Evolutionary conservation across 192 early-diverging fungal genomes (phyloP).

Genomic region (Radiomyces spectabilis): DNA sequence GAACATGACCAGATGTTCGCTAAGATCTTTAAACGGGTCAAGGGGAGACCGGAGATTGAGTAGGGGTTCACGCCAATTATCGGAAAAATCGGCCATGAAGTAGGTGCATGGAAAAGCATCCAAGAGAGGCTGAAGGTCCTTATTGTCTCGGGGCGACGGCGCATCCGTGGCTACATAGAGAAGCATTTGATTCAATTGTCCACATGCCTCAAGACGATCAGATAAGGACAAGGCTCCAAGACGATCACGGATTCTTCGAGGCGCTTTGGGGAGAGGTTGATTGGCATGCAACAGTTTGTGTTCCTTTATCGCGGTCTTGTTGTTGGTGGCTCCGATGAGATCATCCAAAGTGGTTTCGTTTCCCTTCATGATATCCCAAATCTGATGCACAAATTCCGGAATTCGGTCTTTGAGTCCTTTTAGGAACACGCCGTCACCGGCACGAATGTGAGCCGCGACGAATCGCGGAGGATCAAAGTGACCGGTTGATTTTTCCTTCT

Average conservation of each 20-base stretch:
- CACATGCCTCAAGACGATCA: background rate
- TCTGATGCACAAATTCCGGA: constrained; percentile 9
- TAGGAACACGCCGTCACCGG: constrained; percentile 16
- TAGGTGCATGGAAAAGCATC: constrained; percentile 43
- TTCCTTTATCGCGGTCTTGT: background rate
- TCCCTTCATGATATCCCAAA: constrained; percentile 16
- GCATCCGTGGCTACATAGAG: constrained; percentile 43
- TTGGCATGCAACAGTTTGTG: background rate
- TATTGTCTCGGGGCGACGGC: constrained; percentile 20
- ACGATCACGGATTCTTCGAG: background rate
- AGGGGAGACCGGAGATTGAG: background rate
- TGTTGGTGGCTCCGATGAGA: constrained; percentile 3
- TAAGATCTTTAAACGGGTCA: constrained; percentile 1
- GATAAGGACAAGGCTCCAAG: background rate
- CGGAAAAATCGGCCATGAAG: constrained; percentile 35
- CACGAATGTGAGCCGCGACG: constrained; percentile 21
- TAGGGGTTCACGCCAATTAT: background rate
- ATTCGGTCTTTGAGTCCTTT: constrained; percentile 2
- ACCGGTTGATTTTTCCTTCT: background rate
- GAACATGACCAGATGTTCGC: constrained; percentile 7
- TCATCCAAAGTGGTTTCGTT: constrained; percentile 1
- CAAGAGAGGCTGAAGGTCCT: constrained; percentile 18
- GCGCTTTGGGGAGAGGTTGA: constrained; percentile 1
- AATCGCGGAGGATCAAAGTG: background rate
- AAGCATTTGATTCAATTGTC: background rate